phyloP scores from a whole-genome alignment of 1,284 basidiomycete species.

The Rhizopogon hawkerae region DNA sequence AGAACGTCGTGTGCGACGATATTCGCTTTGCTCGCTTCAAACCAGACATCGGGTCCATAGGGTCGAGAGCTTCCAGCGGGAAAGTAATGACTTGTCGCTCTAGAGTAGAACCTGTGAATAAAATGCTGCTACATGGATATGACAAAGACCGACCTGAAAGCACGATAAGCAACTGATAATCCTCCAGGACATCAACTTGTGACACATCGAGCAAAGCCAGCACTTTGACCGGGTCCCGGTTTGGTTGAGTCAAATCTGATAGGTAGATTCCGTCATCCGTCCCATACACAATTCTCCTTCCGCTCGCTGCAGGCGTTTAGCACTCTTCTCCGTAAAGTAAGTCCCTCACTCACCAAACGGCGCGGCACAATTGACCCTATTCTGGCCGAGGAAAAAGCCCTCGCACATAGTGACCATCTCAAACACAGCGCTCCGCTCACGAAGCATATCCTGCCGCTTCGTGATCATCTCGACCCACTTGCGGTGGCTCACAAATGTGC shows the following conservation, averaged over 20 bases:
- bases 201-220: slow-evolving; percentile 84
- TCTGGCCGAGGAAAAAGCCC: slow-evolving; percentile 75
- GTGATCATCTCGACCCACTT: slow-evolving; percentile 95
- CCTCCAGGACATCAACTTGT: slow-evolving; percentile 95
- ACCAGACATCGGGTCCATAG: slow-evolving; percentile 83
- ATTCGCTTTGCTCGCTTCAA: slow-evolving; percentile 93
- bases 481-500: slow-evolving; percentile 74
- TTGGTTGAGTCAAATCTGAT: slow-evolving; percentile 72
- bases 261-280: slow-evolving; percentile 97
- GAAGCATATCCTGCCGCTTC: slow-evolving; percentile 81
- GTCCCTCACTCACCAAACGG: slow-evolving; percentile 71
- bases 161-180: slow-evolving; percentile 92
- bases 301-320: slow-evolving; percentile 52
- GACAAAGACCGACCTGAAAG: slow-evolving; percentile 62
- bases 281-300: slow-evolving; percentile 87
- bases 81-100: slow-evolving; percentile 96
- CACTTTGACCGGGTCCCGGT: slow-evolving; percentile 84
- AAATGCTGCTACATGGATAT: not conserved
- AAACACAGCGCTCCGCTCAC: slow-evolving; percentile 82
- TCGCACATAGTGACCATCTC: slow-evolving; percentile 82
- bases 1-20: slow-evolving; percentile 94
- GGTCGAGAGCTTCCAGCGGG: slow-evolving; percentile 88
- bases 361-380: slow-evolving; percentile 89
- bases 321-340: not conserved
- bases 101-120: slow-evolving; percentile 23